Evolutionary conservation across 805 yeast genomes (phyloP), one percentile per base, ranked within the genome.

Genomic region (Schizosaccharomyces osmophilus): DNA sequence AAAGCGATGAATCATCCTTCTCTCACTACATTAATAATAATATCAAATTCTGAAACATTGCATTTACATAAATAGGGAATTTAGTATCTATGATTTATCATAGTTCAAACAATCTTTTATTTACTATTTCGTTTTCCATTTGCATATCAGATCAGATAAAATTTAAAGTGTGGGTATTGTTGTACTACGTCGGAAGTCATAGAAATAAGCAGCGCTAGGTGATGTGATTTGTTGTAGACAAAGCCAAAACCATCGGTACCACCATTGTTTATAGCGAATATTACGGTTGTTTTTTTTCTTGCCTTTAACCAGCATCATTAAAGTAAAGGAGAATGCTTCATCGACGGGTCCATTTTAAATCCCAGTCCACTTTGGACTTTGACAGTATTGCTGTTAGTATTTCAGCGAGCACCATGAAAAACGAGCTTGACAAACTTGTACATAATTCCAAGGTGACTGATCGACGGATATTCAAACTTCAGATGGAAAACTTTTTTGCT

Each of bases 401-500:
- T 24, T 22, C 57, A 6, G 57, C 57, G 8, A 51, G 36, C 19
- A 24, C 57, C 15, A 51, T 51, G 57, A 51, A 51, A 29, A 51
- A 51, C n/a, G 57, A 51, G 15, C 36, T 51, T 13, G 57, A 51
- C n/a, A 51, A 51, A 4, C 57, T 51, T 8, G 32, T 51, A 24
- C n/a, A 17, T 1, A 51, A 22, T 15, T 22, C 36, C 2, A 29
- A 29, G 26, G 36, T 29, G 8, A 8, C 36, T 5, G 36, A 51
- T 24, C 31, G 32, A 29, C 22, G 26, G 22, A 51, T 17, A 6
- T 88, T 93, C 69, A 96, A 90, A 73, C 78, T 78, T 67, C 94
- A 89, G 73, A 83, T 90, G 95, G 97, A 90, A 73, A 82, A 88
- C 45, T 90, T 90, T 72, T 90, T 93, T 71, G 83, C 93, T 26